These are phyloP conservation scores for Sergeia podlipaevii DNA, from an alignment of 208 protist genomes.

Conservation along the genomic window DNA sequence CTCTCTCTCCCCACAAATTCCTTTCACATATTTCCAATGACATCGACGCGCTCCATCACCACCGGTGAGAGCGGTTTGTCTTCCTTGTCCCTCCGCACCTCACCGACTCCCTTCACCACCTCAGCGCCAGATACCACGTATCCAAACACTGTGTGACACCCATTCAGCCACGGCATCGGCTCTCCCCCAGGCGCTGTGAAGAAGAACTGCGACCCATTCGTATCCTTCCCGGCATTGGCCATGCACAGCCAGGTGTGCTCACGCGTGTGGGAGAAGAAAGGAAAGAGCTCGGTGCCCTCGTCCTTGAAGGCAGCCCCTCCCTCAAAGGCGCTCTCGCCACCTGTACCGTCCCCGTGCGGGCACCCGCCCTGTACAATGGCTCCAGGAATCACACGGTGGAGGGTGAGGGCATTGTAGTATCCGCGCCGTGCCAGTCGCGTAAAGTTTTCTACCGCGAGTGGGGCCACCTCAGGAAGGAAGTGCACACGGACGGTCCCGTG, in stretches of 20 bases:
- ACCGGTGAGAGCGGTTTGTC: conserved; percentile 53
- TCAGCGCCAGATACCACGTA: conserved; percentile 69
- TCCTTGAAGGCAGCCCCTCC: conserved; percentile 91
- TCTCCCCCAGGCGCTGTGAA: conserved; percentile 60
- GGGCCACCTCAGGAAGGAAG: conserved; percentile 89
- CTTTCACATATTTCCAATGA: conserved; percentile 19
- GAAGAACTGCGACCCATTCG: conserved; percentile 92
- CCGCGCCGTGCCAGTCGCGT: conserved; percentile 63
- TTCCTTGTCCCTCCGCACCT: conserved; percentile 29
- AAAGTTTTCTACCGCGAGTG: conserved; percentile 97
- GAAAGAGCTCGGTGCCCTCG: conserved; percentile 69
- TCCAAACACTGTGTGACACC: conserved; percentile 95
- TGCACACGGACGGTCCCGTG: conserved; percentile 68
- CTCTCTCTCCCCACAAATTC: not conserved
- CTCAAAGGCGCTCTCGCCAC: conserved; percentile 84
- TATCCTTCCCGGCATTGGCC: conserved; percentile 79
- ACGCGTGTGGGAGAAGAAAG: conserved; percentile 53
- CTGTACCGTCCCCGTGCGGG: conserved; percentile 90
- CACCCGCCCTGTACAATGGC: conserved; percentile 96
- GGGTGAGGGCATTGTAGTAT: conserved; percentile 94
- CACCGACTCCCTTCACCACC: conserved; percentile 45
- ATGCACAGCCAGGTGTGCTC: conserved; percentile 75
- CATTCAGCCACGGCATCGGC: conserved; percentile 79
- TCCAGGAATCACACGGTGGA: conserved; percentile 93
- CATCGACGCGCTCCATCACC: conserved; percentile 49